Evolutionary conservation across 306 rosid genomes (phyloP), one percentile per base, ranked within the genome.

Genomic region (Vigna trinervia): DNA sequence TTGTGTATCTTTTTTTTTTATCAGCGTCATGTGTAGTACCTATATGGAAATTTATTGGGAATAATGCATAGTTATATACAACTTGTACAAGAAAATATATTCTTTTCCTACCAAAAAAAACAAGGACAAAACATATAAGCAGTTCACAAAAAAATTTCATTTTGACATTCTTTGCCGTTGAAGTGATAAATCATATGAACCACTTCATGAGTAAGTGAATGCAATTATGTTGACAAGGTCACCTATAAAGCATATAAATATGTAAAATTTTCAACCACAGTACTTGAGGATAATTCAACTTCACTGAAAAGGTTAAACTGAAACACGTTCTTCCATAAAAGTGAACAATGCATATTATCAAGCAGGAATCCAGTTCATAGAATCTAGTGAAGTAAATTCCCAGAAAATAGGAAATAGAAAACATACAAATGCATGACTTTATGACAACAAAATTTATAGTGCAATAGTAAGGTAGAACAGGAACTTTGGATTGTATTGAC

Each of bases 401-500:
- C 13, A 66, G 8, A 41, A 73, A 65, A 79, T 71, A n/a, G 60
- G 45, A 67, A 67, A 23, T 41, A 61, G 19, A 12, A 34, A 82
- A 14, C 22, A 57, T 19, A 65, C 52, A 79, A 38, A 56, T 28
- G 20, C 64, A 10, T 38, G 60, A 53, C 34, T 77, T 26, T 71
- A 41, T 58, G 59, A 36, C 53, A 60, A 50, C 5, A 73, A 48
- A 66, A 75, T 65, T 50, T 65, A 78, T 20, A 71, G 78, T 66
- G 80, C 50, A 54, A 64, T 59, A 75, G 80, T 45, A 65, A 69
- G 71, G 67, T 45, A 75, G 22, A 76, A 36, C 61, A 69, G 78
- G 64, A 71, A 77, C 28, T 41, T 54, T 6, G 32, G 6, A 43
- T 74, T 57, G 52, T 70, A 53, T 30, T 20, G 59, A 61, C 61